Percentiles rank a stretch among this genome's conserved stretches.
phyloP scores from a whole-genome alignment of 2,329 filamentous ascomycete species.

The Fusarium hainanense region DNA sequence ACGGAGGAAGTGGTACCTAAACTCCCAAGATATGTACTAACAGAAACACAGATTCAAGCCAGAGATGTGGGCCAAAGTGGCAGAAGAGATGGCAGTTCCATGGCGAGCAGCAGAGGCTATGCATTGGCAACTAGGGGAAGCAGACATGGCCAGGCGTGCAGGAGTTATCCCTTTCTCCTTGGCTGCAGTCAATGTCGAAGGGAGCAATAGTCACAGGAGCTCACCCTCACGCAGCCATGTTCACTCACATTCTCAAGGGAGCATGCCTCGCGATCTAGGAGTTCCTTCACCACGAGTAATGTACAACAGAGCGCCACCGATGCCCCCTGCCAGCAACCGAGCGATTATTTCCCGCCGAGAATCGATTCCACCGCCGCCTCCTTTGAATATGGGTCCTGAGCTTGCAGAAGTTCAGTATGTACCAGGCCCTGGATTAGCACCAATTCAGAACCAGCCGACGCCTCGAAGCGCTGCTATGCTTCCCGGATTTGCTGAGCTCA shows the following conservation, averaged over 20 bases:
- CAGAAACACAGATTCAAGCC: constrained; percentile 80
- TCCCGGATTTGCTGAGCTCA: constrained; percentile 72
- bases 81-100: constrained; percentile 92
- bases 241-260: constrained; percentile 61
- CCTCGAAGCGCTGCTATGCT: constrained; percentile 59
- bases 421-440: constrained; percentile 59
- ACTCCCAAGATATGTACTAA: constrained; percentile 29
- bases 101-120: constrained; percentile 97
- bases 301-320: constrained; percentile 54
- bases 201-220: constrained; percentile 52
- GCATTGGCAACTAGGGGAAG: constrained; percentile 96
- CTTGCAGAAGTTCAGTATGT: constrained; percentile 49
- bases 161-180: constrained; percentile 88
- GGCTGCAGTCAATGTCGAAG: constrained; percentile 65
- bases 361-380: constrained; percentile 50
- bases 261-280: constrained; percentile 56
- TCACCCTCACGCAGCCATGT: constrained; percentile 54
- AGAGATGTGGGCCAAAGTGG: constrained; percentile 97
- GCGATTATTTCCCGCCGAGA: constrained; percentile 57
- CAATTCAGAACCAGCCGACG: constrained; percentile 61
- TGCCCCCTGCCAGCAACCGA: constrained; percentile 50
- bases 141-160: constrained; percentile 92
- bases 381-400: constrained; percentile 47
- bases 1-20: neutral
- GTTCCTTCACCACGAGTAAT: constrained; percentile 54